Percentiles rank a stretch among this genome's conserved stretches.
Conservation (phyloP, 2,329 filamentous ascomycete species). For the Arthrobotrys pseudoclavata region DNA sequence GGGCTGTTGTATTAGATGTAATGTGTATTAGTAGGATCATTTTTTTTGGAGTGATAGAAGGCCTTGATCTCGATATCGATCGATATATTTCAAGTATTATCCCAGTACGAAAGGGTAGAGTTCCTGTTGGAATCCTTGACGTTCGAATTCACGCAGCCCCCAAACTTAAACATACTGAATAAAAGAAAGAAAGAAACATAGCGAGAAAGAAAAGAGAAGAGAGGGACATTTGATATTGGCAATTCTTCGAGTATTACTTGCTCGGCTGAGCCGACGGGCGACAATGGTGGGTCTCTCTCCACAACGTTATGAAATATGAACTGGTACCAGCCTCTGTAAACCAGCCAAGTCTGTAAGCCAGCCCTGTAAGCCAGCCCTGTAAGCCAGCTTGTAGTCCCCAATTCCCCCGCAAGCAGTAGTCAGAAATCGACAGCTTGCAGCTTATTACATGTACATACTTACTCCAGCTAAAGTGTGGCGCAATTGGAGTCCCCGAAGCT, state of each 20-base stretch:
- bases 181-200: neutral
- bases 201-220: neutral
- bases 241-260: neutral
- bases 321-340: neutral
- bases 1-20: neutral
- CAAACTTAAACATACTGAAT: neutral
- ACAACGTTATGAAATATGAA: neutral
- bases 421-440: neutral
- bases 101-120: neutral
- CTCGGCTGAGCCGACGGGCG: conserved; percentile 25
- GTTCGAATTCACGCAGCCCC: neutral
- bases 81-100: neutral
- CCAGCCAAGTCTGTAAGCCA: neutral
- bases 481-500: neutral
- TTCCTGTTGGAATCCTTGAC: neutral
- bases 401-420: neutral
- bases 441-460: neutral
- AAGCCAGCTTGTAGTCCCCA: neutral
- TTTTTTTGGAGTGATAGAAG: neutral
- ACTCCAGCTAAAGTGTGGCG: no score
- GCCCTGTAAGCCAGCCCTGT: neutral
- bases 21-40: conserved; percentile 6
- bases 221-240: neutral
- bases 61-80: neutral
- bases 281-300: neutral